Base-by-base conservation (phyloP, 2,329 filamentous ascomycete genomes). In the Colletotrichum tanaceti region DNA sequence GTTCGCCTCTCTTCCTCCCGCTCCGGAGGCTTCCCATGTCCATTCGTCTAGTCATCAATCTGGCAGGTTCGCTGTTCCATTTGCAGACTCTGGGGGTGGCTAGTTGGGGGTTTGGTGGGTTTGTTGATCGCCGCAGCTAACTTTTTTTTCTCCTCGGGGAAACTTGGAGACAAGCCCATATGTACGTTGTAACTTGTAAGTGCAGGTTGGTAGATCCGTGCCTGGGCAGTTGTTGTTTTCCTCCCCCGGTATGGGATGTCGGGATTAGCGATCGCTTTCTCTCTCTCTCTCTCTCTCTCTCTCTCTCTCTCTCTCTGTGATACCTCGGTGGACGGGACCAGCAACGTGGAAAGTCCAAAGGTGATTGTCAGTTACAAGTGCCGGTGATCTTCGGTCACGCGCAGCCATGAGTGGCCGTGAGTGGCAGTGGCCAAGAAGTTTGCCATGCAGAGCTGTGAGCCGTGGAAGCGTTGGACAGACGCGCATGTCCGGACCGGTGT, bases 211-310 rank as follows among this genome's bases (percentile, higher is more conserved):
- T 52, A 35, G 18, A 52, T 35, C 28, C 32, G 32, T 35, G 7
- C 32, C 32, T 35, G 32, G 32, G 32, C 9, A 3, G 32, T 35
- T 35, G 32, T 35, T 35, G 9, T 35, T 35, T 35, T 35, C 7
- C 32, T 35, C 24, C 52, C 10, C n/a, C 35, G 24, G 35, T 24
- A 57, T 68, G 55, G 24, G 24, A 55, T 65, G 59, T 20, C n/a
- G 20, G 13, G 22, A 43, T 35, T 35, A 11, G 32, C 32, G 32
- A 35, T 9, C 32, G 32, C 32, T 35, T n/a, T n/a, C 28, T 32
- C 28, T 32, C 28, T 32, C 28, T 32, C 6, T 32, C 28, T 28
- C 28, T 28, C 28, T 28, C 28, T 28, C 24, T 28, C 24, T 28
- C 28, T 32, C 28, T 32, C 28, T 32, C 28, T 32, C 28, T 32